Evolutionary conservation across 2,329 filamentous ascomycete species (phyloP).

Genomic region (Aspergillus neotritici): DNA sequence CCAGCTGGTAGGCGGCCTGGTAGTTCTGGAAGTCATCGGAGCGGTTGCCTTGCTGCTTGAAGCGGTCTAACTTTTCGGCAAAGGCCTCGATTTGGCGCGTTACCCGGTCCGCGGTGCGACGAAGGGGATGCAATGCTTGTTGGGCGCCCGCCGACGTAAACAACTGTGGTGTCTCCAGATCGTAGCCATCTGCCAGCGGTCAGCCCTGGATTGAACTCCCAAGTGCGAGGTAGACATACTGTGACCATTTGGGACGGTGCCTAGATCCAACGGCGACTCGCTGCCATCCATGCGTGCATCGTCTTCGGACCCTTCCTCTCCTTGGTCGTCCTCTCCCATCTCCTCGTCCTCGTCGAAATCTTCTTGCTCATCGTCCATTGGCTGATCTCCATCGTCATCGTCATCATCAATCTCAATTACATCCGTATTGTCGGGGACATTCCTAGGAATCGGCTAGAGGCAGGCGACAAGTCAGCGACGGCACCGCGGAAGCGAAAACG

Average conservation of each 20-base stretch:
- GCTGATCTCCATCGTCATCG: constrained; percentile 28
- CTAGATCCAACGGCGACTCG: constrained; percentile 17
- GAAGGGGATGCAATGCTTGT: constrained; percentile 54
- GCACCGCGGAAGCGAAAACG: constrained; percentile 4
- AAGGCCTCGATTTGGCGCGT: constrained; percentile 83
- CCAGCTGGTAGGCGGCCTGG: constrained; percentile 62
- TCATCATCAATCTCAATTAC: constrained; percentile 38
- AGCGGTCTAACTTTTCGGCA: constrained; percentile 73
- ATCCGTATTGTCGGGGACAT: constrained; percentile 26
- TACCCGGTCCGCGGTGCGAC: constrained; percentile 61
- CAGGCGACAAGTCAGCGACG: constrained; percentile 12
- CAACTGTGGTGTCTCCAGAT: constrained; percentile 25
- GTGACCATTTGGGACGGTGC: constrained; percentile 13
- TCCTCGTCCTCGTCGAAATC: constrained; percentile 23
- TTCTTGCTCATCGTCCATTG: constrained; percentile 15
- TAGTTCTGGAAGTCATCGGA: constrained; percentile 50
- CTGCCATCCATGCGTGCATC: constrained; percentile 25
- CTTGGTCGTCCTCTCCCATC: constrained; percentile 27
- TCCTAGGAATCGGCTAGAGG: constrained; percentile 14
- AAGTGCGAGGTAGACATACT: constrained; percentile 7
- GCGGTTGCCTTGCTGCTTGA: constrained; percentile 51
- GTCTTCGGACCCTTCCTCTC: constrained; percentile 22
- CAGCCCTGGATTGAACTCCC: constrained; percentile 5
- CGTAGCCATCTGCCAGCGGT: constrained; percentile 14
- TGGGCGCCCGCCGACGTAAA: constrained; percentile 45